Conservation (phyloP, 192 early-diverging fungal genomes). For the Coemansia aciculifera region DNA sequence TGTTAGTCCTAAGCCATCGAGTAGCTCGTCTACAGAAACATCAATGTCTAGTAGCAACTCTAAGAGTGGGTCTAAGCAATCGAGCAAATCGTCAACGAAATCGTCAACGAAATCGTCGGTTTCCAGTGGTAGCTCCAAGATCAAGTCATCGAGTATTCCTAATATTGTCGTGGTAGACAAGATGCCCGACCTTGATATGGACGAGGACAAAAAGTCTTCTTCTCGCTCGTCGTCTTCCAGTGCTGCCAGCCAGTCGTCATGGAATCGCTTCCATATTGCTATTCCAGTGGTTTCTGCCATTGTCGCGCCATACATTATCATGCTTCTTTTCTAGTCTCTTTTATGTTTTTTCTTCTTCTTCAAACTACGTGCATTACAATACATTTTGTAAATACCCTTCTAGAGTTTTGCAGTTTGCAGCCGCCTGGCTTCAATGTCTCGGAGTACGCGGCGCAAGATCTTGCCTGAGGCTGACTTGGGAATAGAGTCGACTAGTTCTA, state of each 20-base stretch:
- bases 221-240: background rate
- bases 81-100: background rate
- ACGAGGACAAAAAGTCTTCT: background rate
- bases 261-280: background rate
- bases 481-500: constrained; percentile 67
- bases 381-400: background rate
- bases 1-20: background rate
- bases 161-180: background rate
- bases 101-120: background rate
- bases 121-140: background rate
- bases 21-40: background rate
- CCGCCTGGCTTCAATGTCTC: constrained; percentile 24
- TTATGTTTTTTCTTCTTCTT: no score
- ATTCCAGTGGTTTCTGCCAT: background rate
- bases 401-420: constrained; percentile 24
- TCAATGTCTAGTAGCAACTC: background rate
- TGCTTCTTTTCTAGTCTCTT: background rate
- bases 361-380: background rate
- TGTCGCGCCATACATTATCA: background rate
- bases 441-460: constrained; percentile 73
- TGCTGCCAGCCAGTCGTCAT: background rate
- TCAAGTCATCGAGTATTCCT: background rate
- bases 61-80: background rate
- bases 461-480: constrained; percentile 81
- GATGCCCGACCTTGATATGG: background rate